Evolutionary conservation across 1,284 basidiomycete species (phyloP), one percentile per base, ranked within the genome.

Genomic region (Agaricales sp.): DNA sequence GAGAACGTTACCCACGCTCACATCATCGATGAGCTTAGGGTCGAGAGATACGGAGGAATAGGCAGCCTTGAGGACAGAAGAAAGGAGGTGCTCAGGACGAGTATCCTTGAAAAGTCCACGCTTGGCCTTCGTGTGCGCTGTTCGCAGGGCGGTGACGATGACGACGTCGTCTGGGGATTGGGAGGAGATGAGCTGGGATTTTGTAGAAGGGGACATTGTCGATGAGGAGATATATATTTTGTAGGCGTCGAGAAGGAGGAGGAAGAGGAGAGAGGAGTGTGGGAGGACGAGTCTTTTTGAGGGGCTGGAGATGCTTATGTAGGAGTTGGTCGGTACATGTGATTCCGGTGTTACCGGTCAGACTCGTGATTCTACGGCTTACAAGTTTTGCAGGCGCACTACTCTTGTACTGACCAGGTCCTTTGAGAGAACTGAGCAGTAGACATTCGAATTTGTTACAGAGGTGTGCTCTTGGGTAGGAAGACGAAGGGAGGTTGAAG

Each of bases 51-150:
- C 77, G 50, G 74, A 75, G 21, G 74, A 71, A 63, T 86, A 81
- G 8, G 76, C 83, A 49, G 83, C 90, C 50, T 78, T 75, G 52
- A 96, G 77, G 53, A 92, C 87, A 52, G 81, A 83, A 20, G 87
- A 83, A 54, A 98, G 81, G 58, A 96, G 73, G 59, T 95, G 87
- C 61, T 98, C 95, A 11, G 92, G 91, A 46, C 82, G 76, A 21
- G 89, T 90, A 66, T 95, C 92, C 65, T 96, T 92, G 74, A 97
- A 93, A 13, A 90, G 92, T 51, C 94, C 94, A 66, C 95, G 25
- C 57, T 67, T 48, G 18, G 87, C 89, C 76, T 92, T 93, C 35
- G 92, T 95, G 57, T 95, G 75, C 41, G 94, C 87, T 26, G 93
- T 90, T 54, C 95, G 85, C 51, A 92, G 78, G 18, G 93, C 92